Conservation (phyloP, 164 flowering plant species). For the Litsea cubeba region DNA sequence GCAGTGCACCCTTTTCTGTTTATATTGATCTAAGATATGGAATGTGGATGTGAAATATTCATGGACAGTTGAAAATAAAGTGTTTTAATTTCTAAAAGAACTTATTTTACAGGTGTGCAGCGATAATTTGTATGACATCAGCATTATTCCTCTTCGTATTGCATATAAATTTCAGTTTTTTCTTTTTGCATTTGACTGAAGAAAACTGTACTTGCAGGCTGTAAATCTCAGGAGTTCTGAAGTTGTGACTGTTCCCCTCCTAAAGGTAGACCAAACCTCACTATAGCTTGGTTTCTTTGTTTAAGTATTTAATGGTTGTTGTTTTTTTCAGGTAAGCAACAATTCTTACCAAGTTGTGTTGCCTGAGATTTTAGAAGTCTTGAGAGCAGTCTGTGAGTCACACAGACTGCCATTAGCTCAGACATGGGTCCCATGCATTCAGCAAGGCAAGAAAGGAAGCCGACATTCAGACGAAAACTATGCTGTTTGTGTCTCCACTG, state of each 20-base stretch:
- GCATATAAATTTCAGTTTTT: neutral
- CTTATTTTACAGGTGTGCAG: too few species aligned
- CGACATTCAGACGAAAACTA: constrained; percentile 68
- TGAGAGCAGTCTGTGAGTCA: constrained; percentile 60
- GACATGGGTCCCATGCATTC: constrained; percentile 74
- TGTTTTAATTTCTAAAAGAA: too few species aligned
- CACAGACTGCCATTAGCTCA: constrained; percentile 82
- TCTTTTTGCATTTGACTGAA: neutral
- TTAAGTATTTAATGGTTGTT: neutral
- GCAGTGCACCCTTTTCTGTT: neutral
- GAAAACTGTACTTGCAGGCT: constrained; percentile 48
- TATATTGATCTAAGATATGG: neutral
- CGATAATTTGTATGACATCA: too few species aligned
- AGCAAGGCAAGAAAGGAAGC: constrained; percentile 66
- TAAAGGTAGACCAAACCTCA: constrained; percentile 37
- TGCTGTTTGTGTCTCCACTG: constrained; percentile 55
- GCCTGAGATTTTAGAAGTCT: constrained; percentile 58
- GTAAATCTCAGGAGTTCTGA: constrained; percentile 72
- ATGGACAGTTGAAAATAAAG: too few species aligned
- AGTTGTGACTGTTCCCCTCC: constrained; percentile 20
- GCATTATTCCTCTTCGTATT: too few species aligned
- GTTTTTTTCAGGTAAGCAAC: constrained; percentile 31
- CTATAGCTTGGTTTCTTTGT: constrained; percentile 4
- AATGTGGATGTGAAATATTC: too few species aligned
- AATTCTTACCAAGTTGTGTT: constrained; percentile 38